Base-by-base conservation (phyloP, 192 early-diverging fungal species). In the Obelidium mucronatum region DNA sequence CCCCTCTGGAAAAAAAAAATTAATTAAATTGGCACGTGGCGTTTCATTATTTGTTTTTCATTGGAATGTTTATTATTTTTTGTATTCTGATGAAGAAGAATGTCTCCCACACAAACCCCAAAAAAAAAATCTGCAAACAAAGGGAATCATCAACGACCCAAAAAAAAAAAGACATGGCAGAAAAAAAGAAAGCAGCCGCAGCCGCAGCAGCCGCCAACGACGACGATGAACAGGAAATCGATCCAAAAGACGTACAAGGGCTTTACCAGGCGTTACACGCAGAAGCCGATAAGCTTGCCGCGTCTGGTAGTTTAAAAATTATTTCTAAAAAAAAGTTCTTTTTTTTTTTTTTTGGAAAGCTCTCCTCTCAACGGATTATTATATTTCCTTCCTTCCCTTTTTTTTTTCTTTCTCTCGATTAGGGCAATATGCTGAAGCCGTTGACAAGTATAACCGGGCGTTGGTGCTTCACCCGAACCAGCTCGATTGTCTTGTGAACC, bases 401-500 rank as follows among this genome's bases (percentile, higher is more conserved):
- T 59, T 59, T 59, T 59, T 6, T 33, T 24, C 6, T 22, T 11
- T 59, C 8, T 24, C 56, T 22, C 24, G 24, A 65, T 24, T 61
- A 76, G 78, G 73, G 52, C 53, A 30, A 24, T 81, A 54, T 44
- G 59, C 61, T 2, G 80, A 81, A 54, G 80, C 80, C 5, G 33
- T 81, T n/a, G 76, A 78, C 36, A 62, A 34, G 56, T 80, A 80
- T 53, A 79, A 22, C 31, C 67, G 65, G 1, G 78, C 78, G 22
- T 51, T 85, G 17, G 36, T 39, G 15, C 67, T 84, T 6, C 71
- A 77, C 34, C 83, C 78, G 26, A 68, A 76, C 22, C 81, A 84
- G 15, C 55, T 78, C 40, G 63, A 80, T 48, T 78, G 79, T 56
- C 72, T 84, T 22, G 83, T 85, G 15, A 75, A 81, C 30, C 74